A percentile compares a stretch with the other conserved stretches of the same genome.
These are phyloP conservation scores for Lichtheimia ramosa DNA, from an alignment of 371 early-diverging fungal genomes.

Conservation along the genomic window DNA sequence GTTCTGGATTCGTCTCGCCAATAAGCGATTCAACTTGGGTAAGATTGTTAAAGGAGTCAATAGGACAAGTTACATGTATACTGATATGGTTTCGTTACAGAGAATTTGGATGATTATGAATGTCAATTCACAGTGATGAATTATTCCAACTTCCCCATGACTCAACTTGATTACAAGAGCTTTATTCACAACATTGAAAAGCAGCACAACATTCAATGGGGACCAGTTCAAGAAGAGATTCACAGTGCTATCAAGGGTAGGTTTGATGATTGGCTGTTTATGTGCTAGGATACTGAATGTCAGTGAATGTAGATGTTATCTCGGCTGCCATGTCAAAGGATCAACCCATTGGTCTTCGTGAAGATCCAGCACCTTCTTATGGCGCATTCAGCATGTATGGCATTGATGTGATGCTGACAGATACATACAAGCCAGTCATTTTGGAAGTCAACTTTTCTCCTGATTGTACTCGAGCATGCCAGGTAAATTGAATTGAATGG, in stretches of 20 bases:
- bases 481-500: conserved; percentile 22
- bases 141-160: conserved; percentile 57
- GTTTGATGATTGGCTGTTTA: neutral
- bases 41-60: neutral
- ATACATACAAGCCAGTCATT: conserved; percentile 50
- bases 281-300: neutral
- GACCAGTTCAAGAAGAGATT: conserved; percentile 48
- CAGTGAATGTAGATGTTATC: conserved; percentile 34
- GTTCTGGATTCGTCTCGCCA: conserved; percentile 65
- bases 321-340: conserved; percentile 45
- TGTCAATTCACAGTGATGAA: conserved; percentile 64
- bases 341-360: conserved; percentile 48
- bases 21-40: conserved; percentile 47
- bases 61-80: neutral
- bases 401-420: conserved; percentile 58
- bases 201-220: conserved; percentile 50
- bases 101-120: conserved; percentile 57
- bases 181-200: conserved; percentile 63
- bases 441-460: conserved; percentile 60
- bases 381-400: conserved; percentile 57
- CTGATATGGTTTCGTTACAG: conserved; percentile 9
- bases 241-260: conserved; percentile 51
- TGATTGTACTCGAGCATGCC: conserved; percentile 57
- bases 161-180: conserved; percentile 54
- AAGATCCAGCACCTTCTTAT: conserved; percentile 19